Evolutionary conservation across 805 yeast species (phyloP), one percentile per base, ranked within the genome.

Genomic region (Tetrapisispora taiwanensis): DNA sequence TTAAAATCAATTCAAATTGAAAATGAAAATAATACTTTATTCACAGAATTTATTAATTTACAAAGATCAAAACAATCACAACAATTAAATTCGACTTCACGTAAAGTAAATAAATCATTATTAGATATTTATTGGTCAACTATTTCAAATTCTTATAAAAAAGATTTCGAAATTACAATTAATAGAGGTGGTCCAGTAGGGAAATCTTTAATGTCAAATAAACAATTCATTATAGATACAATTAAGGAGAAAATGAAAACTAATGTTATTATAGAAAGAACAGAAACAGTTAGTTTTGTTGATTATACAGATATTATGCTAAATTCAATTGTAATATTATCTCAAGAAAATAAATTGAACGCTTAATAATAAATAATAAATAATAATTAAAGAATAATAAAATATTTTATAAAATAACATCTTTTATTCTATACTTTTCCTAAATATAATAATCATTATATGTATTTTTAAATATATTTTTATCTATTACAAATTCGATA

Each of bases 151-250:
- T 42, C 36, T 15, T 62, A 59, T 31, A 55, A 55, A 42, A 56
- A 52, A 30, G 65, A 62, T n/a, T 52, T 60, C n/a, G 63, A 62
- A 30, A 52, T 53, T 9, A 54, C 63, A 3, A 53, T 42, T 40
- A 59, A 50, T 28, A 53, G 66, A 47, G 66, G 66, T 35, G 66
- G 66, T 1, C 66, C 66, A 4, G 65, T 62, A 1, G 65, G 66
- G 5, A 62, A 62, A 46, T 47, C 58, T 15, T 34, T 61, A 30
- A 36, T 48, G 5, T 52, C 52, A 31, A 58, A 58, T 41, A 47
- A 50, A 19, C 46, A 46, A 7, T 34, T 54, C 20, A 49, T 61
- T 7, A 36, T 43, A 1, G 48, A 55, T 22, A 43, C 59, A 14
- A 54, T 61, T 13, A 49, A 45, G 6, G 44, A 52, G n/a, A 46